Conservation (phyloP, 2,329 filamentous ascomycete genomes). For the Tothia fuscella region DNA sequence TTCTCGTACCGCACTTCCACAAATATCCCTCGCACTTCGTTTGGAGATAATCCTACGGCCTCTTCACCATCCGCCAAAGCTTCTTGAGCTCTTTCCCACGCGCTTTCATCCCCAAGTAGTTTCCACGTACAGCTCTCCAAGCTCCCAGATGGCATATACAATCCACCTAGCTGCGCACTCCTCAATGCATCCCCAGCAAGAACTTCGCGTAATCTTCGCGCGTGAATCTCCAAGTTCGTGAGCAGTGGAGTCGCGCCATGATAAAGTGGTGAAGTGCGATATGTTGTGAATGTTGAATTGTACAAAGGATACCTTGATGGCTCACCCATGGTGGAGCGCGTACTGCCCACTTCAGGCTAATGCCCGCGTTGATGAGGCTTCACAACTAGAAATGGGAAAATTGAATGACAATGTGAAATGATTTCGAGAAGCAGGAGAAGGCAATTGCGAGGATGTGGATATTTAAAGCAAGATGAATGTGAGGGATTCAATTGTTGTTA, state of each 20-base stretch:
- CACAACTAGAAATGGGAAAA: too few species aligned
- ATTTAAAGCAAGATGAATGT: too few species aligned
- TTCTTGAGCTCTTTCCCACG: conserved; percentile 23
- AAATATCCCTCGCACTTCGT: conserved; percentile 30
- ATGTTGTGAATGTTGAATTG: conserved; percentile 41
- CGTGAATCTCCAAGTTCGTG: conserved; percentile 31
- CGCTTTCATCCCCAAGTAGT: conserved; percentile 28
- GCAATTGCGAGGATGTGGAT: too few species aligned
- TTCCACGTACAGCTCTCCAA: conserved; percentile 37
- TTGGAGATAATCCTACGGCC: background rate
- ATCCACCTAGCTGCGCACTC: conserved; percentile 30
- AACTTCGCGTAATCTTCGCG: conserved; percentile 22
- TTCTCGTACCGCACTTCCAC: conserved; percentile 39
- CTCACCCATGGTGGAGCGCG: background rate
- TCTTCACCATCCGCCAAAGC: conserved; percentile 19
- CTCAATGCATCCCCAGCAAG: conserved; percentile 32
- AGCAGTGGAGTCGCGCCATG: conserved; percentile 28
- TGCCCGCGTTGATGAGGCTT: too few species aligned
- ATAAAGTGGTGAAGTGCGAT: conserved; percentile 43
- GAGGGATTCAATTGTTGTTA: too few species aligned
- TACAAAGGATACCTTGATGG: conserved; percentile 31
- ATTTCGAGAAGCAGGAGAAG: too few species aligned
- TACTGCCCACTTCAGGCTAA: too few species aligned
- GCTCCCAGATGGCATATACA: conserved; percentile 22
- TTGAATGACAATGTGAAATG: too few species aligned